Percentiles rank a stretch among this genome's conserved stretches.
Evolutionary conservation across 2,329 filamentous ascomycete species (phyloP).

Genomic region (Paecilomyces niveus): DNA sequence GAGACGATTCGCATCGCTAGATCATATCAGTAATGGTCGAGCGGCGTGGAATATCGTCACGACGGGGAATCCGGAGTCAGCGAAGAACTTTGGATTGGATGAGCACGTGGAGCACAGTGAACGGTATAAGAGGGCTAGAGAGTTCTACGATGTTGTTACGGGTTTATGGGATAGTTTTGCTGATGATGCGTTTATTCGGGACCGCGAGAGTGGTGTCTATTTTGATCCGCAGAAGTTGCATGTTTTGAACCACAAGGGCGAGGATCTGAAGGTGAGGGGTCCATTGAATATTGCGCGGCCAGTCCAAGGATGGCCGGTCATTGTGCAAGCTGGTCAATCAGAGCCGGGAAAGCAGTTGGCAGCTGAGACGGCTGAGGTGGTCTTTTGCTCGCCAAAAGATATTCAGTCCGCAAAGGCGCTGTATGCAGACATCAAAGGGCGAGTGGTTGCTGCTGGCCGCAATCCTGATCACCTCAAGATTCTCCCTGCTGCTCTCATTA

Average conservation of each 20-base stretch:
- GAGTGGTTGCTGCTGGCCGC: conserved; percentile 40
- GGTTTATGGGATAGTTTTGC: conserved; percentile 50
- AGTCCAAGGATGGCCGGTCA: conserved; percentile 50
- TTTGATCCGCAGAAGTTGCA: conserved; percentile 49
- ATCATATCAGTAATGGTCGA: conserved; percentile 44
- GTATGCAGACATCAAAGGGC: conserved; percentile 47
- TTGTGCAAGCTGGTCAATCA: conserved; percentile 49
- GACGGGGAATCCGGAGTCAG: conserved; percentile 46
- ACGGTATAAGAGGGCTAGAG: conserved; percentile 45
- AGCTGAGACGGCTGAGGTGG: conserved; percentile 47
- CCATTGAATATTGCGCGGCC: conserved; percentile 49
- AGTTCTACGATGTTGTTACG: conserved; percentile 49
- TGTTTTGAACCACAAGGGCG: conserved; percentile 45
- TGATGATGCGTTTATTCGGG: conserved; percentile 48
- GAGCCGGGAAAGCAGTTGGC: conserved; percentile 47
- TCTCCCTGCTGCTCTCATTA: conserved; percentile 45
- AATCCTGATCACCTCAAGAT: conserved; percentile 44
- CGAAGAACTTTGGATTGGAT: conserved; percentile 47
- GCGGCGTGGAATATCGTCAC: conserved; percentile 52
- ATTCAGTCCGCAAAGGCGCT: conserved; percentile 41
- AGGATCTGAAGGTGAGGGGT: conserved; percentile 40
- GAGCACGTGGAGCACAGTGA: conserved; percentile 45
- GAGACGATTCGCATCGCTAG: conserved; percentile 46
- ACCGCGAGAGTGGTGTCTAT: conserved; percentile 42
- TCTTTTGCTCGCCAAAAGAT: conserved; percentile 46